Base-by-base conservation (phyloP, 176 grass and related monocot genomes). In the Avena atlantica region DNA sequence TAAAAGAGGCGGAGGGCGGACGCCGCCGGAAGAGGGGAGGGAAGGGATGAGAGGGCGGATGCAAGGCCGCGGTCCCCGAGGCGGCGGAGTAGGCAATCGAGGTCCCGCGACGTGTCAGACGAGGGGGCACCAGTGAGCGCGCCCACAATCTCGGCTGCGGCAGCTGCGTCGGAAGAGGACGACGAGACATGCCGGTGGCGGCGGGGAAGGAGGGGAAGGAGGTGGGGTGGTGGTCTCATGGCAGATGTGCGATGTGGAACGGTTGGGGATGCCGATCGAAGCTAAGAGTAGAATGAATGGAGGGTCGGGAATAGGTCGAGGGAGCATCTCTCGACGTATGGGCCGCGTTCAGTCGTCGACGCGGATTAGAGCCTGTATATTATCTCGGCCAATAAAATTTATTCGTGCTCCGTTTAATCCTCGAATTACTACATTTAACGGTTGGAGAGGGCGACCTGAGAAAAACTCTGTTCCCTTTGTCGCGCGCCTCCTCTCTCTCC, bases 191-290 rank as follows among this genome's bases (percentile, higher is more conserved):
- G 23, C 67, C 36, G 77, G 88, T 34, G 86, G 84, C 19, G 62
- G 73, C 10, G 85, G 58, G 19, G 84, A 55, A 64, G 74, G 73
- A 37, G 27, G 52, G 40, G 51, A 47, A 12, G 44, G 7, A 48
- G 83, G 6, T 36, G 84, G 5, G 56, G 78, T 5, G 88, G 78
- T 78, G 86, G 86, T 87, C 87, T 98, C 93, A 93, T 98, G 88
- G 89, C 80, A 74, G 85, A 84, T 76, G 74, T 51, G 78, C 5
- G 68, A 66, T n/a, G 15, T 19, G 51, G 63, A 51, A 56, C 23
- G 73, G 50, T 23, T 78, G 34, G 34, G 57, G 29, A 56, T 24
- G 58, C 31, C n/a, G 73, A 48, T 58, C 65, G 48, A 88, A 85
- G 47, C 42, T 60, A 60, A 60, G 58, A 60, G 59, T 9, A 62